Evolutionary conservation across 805 yeast genomes (phyloP).

Genomic region (Yarrowia sp.): DNA sequence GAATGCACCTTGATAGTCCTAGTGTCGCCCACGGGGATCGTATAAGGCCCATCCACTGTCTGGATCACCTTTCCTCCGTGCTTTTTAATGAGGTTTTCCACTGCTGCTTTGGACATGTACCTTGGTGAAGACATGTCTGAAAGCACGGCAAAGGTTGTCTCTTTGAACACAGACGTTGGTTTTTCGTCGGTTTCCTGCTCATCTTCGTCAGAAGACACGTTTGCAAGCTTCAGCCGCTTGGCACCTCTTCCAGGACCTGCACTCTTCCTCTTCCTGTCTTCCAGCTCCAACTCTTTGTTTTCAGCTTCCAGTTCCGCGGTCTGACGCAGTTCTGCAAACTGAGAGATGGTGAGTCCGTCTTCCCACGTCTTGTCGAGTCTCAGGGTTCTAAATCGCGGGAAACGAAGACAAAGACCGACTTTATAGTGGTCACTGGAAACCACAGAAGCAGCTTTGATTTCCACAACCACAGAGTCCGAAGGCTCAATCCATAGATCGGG

Average conservation of each 20-base stretch:
- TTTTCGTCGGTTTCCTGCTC: constrained; percentile 17
- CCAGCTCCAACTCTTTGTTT: constrained; percentile 44
- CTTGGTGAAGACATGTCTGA: constrained; percentile 46
- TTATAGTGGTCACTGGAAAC: constrained; percentile 62
- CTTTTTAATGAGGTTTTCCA: constrained; percentile 44
- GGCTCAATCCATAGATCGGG: constrained; percentile 87
- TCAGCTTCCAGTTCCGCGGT: constrained; percentile 42
- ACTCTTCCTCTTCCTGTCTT: constrained; percentile 48
- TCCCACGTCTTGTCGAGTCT: constrained; percentile 72
- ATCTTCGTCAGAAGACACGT: constrained; percentile 24
- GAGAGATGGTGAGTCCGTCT: constrained; percentile 62
- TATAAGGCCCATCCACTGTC: constrained; percentile 36
- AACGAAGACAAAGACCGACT: constrained; percentile 73
- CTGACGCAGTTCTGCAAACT: constrained; percentile 54
- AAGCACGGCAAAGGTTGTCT: constrained; percentile 43
- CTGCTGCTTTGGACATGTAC: constrained; percentile 42
- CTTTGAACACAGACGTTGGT: constrained; percentile 43
- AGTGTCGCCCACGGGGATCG: constrained; percentile 44
- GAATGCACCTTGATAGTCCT: constrained; percentile 50
- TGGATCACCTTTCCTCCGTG: constrained; percentile 48
- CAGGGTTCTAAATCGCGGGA: constrained; percentile 73
- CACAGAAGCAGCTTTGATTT: constrained; percentile 81
- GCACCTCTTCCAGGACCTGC: constrained; percentile 41
- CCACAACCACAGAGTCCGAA: constrained; percentile 74
- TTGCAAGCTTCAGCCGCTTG: constrained; percentile 12